Evolutionary conservation across 1,284 basidiomycete genomes (phyloP), one percentile per base, ranked within the genome.

Genomic region (Trametes hirsuta): DNA sequence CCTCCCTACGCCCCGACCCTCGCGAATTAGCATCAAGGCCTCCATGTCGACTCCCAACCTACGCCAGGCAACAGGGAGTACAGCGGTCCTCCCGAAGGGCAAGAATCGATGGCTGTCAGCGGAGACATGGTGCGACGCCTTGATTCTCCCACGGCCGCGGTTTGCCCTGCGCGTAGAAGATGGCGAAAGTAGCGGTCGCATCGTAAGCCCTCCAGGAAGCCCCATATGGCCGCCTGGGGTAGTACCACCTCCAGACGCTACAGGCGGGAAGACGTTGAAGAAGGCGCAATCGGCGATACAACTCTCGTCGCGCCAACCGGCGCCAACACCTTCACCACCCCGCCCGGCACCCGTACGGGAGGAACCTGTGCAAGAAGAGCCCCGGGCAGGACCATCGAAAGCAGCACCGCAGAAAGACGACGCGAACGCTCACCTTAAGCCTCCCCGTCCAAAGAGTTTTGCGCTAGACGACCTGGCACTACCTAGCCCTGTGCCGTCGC

Each of bases 101-200:
- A 83, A 78, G 63, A 86, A 89, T 40, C 77, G 84, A 6, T 90
- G 87, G 87, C 67, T 91, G 2, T 83, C 85, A 1, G 83, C 88
- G 0, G 88, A 91, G 73, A 86, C 87, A 10, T 90, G 90, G 88
- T 92, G 90, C 72, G 88, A 91, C 66, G 90, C 89, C 1, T 66
- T 92, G 3, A 72, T 92, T 42, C 86, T 91, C 57, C 90, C 90
- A 3, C 81, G 88, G 0, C 90, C 90, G 5, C 79, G 88, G 49
- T 82, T 92, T 65, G 84, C 81, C 67, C 62, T 86, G 59, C 72
- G 72, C 24, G 60, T 69, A 25, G 68, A 69, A 8, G 75, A 75
- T 35, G 68, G 60, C 11, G 66, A 66, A 44, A 55, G 64, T n/a
- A 75, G 69, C 55, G 76, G 74, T 8, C 69, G 78, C 35, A 78